phyloP scores from a whole-genome alignment of 345 rosid species.

The Mercurialis annua region DNA sequence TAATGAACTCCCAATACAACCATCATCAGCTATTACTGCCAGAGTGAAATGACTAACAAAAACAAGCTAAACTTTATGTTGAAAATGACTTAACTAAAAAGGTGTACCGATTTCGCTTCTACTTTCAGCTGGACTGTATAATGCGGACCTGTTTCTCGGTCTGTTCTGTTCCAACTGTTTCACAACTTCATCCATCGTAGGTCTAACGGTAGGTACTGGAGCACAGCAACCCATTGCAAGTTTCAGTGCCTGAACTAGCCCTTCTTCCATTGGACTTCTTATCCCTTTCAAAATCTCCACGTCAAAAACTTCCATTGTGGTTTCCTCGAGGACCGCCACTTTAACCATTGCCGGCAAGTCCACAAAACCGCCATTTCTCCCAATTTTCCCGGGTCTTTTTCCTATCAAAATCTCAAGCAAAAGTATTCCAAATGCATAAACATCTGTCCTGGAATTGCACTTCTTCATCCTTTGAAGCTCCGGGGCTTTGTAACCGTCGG shows the following conservation, averaged over 20 bases:
- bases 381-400: conserved; percentile 78
- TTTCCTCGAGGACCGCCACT: conserved; percentile 93
- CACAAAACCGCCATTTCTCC: conserved; percentile 53
- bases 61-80: conserved; percentile 15
- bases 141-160: conserved; percentile 92
- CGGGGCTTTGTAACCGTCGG: conserved; percentile 89
- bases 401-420: conserved; percentile 87
- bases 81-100: conserved; percentile 37
- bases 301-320: conserved; percentile 91
- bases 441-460: conserved; percentile 86
- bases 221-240: conserved; percentile 99
- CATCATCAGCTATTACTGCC: conserved; percentile 13
- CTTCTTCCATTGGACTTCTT: conserved; percentile 96
- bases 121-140: conserved; percentile 87
- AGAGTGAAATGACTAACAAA: conserved; percentile 10
- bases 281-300: conserved; percentile 80
- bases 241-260: conserved; percentile 90
- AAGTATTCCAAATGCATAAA: conserved; percentile 88
- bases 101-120: conserved; percentile 88
- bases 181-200: conserved; percentile 94
- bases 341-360: conserved; percentile 90
- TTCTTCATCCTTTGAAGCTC: conserved; percentile 98
- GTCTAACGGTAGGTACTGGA: conserved; percentile 86
- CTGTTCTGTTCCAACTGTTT: conserved; percentile 94
- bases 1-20: conserved; percentile 5